A percentile compares a stretch with the other conserved stretches of the same genome.
Evolutionary conservation across 352 stramenopile species (phyloP).

Genomic region (Globisporangium radiosum): DNA sequence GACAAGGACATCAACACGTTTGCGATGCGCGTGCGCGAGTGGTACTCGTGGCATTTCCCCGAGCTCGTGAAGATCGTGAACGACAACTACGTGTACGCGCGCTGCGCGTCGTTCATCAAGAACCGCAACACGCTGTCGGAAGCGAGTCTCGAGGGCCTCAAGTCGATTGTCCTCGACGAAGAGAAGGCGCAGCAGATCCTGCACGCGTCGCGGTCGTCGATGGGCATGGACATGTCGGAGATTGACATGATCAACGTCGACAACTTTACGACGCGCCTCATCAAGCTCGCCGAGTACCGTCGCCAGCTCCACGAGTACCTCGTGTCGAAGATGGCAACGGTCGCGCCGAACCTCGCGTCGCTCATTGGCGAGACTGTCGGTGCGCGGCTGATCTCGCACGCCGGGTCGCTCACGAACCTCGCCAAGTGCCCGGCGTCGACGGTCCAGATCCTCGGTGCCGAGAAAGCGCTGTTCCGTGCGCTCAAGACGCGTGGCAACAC

Average conservation of each 20-base stretch:
- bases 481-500: constrained; percentile 99
- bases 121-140: constrained; percentile 81
- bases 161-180: constrained; percentile 96
- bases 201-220: constrained; percentile 93
- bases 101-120: constrained; percentile 96
- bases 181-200: constrained; percentile 94
- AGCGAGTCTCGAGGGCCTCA: constrained; percentile 74
- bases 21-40: constrained; percentile 99
- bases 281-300: constrained; percentile 98
- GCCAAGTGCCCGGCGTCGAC: constrained; percentile 99
- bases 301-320: constrained; percentile 94
- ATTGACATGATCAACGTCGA: constrained; percentile 99
- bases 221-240: constrained; percentile 99
- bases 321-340: constrained; percentile 96
- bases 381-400: constrained; percentile 99
- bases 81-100: constrained; percentile 99
- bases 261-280: constrained; percentile 97
- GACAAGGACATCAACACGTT: constrained; percentile 99
- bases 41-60: constrained; percentile 99
- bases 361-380: constrained; percentile 99
- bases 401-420: constrained; percentile 97
- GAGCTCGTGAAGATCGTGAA: constrained; percentile 99
- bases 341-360: constrained; percentile 97
- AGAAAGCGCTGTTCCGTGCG: constrained; percentile 99
- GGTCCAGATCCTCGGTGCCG: constrained; percentile 99